A percentile compares a stretch with the other conserved stretches of the same genome.
phyloP scores from a whole-genome alignment of 176 grass and related monocot species.

The Rhynchospora pubera region DNA sequence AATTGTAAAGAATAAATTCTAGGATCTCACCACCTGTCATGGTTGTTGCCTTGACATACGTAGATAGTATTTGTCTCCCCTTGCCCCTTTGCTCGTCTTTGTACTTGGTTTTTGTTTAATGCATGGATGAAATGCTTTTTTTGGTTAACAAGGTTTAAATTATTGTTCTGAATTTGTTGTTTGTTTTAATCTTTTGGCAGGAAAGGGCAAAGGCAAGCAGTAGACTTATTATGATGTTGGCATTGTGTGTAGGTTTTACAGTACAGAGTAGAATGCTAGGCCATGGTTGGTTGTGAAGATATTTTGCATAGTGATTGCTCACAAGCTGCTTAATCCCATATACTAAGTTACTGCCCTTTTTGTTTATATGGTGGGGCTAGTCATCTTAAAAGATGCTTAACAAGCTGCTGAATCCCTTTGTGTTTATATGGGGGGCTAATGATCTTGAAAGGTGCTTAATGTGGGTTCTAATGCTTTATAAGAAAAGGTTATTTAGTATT shows the following conservation, averaged over 20 bases:
- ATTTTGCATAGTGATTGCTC: neutral
- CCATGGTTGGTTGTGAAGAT: neutral
- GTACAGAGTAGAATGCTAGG: neutral
- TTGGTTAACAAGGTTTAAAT: neutral
- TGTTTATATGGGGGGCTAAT: neutral
- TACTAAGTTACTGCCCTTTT: neutral
- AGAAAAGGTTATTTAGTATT: neutral
- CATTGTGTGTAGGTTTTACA: neutral
- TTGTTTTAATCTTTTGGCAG: neutral
- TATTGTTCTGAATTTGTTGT: neutral
- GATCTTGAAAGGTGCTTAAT: neutral
- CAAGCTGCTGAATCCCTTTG: neutral
- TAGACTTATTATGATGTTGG: neutral
- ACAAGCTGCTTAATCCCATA: neutral
- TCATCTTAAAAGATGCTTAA: neutral
- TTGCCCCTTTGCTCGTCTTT: no score
- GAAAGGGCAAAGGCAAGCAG: neutral
- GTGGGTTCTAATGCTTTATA: neutral
- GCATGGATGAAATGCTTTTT: neutral
- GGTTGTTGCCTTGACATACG: no score
- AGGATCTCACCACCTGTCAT: no score
- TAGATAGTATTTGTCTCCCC: no score
- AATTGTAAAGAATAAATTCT: no score
- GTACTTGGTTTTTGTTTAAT: neutral
- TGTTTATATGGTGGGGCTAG: neutral